Evolutionary conservation across 169 alveolate species (phyloP), one percentile per base, ranked within the genome.

Genomic region (Cryptosporidium muris): DNA sequence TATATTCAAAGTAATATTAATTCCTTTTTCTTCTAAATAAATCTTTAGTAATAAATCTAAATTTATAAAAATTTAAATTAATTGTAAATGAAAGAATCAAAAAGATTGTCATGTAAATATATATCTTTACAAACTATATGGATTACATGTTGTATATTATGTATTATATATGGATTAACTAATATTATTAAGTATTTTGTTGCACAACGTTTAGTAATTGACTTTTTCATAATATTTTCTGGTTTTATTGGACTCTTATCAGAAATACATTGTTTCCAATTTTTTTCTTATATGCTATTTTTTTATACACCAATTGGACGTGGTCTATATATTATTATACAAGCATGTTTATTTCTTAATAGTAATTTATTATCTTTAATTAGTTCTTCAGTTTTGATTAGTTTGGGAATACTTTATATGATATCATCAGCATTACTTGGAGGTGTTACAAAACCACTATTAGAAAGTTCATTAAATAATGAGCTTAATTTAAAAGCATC

Each of bases 261-360:
- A 53, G 82, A 67, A 67, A 45, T 60, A 52, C 54, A 53, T 53
- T 67, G 82, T 34, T 67, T 67, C 51, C 38, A 52, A 53, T 67
- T 67, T 53, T 67, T 53, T 53, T 67, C 82, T 7, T 67, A 67
- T 56, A 53, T 67, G 12, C 14, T 67, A 67, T 67, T 67, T 67
- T 53, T 67, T 5, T 67, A 67, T 56, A 67, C 82, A 48, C 82
- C 82, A 25, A 67, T 67, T 14, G 82, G 82, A n/a, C 64, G 82
- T n/a, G 82, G 82, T 9, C 16, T 67, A 8, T 67, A 53, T 67
- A 67, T 67, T 65, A 43, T 42, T 12, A 34, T n/a, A 51, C 54
- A 53, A 67, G 14, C 82, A n/a, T 67, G 66, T 38, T 53, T 67
- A 25, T 12, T n/a, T 11, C 25, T 67, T 8, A 56, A 67, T 53